Evolutionary conservation across 331 rosid species (phyloP), one percentile per base, ranked within the genome.

Genomic region (Saraca asoca): DNA sequence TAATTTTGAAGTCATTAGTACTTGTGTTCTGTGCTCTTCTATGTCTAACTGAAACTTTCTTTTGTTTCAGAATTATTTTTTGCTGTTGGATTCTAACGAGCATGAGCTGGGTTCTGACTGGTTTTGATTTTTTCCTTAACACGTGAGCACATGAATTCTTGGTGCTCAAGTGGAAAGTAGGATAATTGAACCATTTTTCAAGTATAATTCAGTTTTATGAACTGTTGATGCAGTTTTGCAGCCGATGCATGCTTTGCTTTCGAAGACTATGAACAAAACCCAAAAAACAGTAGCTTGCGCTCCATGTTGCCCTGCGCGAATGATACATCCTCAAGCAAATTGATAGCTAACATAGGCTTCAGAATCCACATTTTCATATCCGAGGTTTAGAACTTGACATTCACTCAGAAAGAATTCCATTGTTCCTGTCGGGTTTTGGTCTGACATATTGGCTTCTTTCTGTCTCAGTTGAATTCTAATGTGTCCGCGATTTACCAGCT

Each of bases 1-100:
- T 42, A 45, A 42, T 6, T 15, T 7, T 38, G 24, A 19, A 38
- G 33, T 18, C 42, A 6, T 13, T 7, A 50, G 67, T 24, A 24
- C 3, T 6, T 45, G 1, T 33, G 33, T 10, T 51, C 19, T 44
- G 5, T 1, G 9, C 8, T 39, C 19, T 64, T 7, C 2, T 42
- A 7, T 56, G 66, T 61, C 12, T 66, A 11, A 38, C 14, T 19
- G 8, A 19, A 39, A 64, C 35, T 59, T 74, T 12, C 17, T 20
- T 79, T 44, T 55, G 71, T 50, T 67, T 51, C 90, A 89, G 96
- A 59, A 20, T 84, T 68, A 82, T 86, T 34, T 57, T 82, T 58
- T 73, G 80, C 59, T 81, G 85, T 65, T 88, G 96, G 96, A 73
- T 88, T 39, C 39, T 82, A 52, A 80, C 96, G 64, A 82, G 82